Conservation (phyloP, 1,284 basidiomycete species). For the Papiliotrema terrestris region DNA sequence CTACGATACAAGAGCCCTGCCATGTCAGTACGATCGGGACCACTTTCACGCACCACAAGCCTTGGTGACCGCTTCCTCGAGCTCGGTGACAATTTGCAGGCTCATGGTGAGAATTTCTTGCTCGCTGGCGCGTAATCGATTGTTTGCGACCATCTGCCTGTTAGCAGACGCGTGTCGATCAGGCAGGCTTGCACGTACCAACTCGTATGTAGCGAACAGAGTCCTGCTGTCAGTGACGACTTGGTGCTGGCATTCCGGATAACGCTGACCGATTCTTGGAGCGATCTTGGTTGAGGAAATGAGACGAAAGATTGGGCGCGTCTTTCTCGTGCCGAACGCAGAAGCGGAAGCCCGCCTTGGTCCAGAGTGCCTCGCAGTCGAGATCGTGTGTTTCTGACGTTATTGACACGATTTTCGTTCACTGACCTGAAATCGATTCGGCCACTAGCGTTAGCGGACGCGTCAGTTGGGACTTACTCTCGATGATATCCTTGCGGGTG, state of each 20-base stretch:
- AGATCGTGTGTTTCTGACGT: not conserved
- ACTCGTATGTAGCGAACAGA: slow-evolving; percentile 70
- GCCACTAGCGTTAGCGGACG: not conserved
- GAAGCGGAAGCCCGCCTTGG: slow-evolving; percentile 1
- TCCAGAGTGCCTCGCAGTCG: not conserved
- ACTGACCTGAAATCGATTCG: not conserved
- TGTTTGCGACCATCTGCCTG: slow-evolving; percentile 13
- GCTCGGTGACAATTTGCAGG: slow-evolving; percentile 69
- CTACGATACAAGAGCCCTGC: slow-evolving; percentile 70
- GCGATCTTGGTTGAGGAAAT: slow-evolving; percentile 5
- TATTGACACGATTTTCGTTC: not conserved
- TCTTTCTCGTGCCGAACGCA: not conserved
- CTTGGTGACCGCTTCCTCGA: slow-evolving; percentile 62
- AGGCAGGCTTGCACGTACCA: slow-evolving; percentile 54
- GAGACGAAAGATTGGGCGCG: not conserved
- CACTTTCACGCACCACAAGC: slow-evolving; percentile 54
- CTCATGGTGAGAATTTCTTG: slow-evolving; percentile 65
- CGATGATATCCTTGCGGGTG: not conserved
- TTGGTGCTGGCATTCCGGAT: not conserved
- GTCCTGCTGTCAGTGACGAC: slow-evolving; percentile 8
- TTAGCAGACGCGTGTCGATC: slow-evolving; percentile 23
- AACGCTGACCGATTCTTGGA: slow-evolving; percentile 4
- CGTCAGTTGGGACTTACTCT: not conserved
- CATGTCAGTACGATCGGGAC: not conserved
- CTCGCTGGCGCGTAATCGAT: slow-evolving; percentile 29